Base-by-base conservation (phyloP, 2,329 filamentous ascomycete genomes). In the Leptodontidium sp. region DNA sequence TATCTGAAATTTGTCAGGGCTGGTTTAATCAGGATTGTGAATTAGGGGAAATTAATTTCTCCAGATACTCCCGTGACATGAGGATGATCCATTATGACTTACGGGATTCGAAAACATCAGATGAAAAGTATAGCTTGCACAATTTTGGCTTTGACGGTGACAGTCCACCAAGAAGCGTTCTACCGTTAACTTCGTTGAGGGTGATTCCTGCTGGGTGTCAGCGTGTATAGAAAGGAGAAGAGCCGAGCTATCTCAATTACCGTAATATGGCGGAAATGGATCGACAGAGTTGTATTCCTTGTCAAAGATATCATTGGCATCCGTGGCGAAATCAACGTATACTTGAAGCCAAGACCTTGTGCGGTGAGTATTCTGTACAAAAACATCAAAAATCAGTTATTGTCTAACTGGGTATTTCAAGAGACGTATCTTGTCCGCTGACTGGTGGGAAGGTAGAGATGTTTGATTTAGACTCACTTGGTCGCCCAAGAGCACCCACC, bases 151-250 rank as follows among this genome's bases (percentile, higher is more conserved):
- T 57, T 14, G 52, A 57, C 12, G 38, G 52, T 17, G 52, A 57
- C 14, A 57, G 52, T 57, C 52, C 52, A 35, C 52, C 52, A 57
- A 57, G 52, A 17, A 57, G 52, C 17, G 52, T 57, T n/a, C 26
- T 32, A 11, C 52, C 52, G n/a, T 57, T 26, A 12, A 57, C 52
- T 21, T 57, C 52, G 35, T 57, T 57, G 4, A 57, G 11, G 17
- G 52, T 57, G 4, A 57, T 57, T 17, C 26, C 52, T 57, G 12
- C 9, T 21, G 4, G 7, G 17, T 32, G 17, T 57, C 9, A 57
- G 52, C 14, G 17, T 26, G 21, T n/a, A 26, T 24, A 12, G 9
- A 12, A 52, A 26, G 8, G 12, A 26, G 24, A 11, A 4, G n/a
- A 52, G n/a, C 9, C 3, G n/a, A 4, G 9, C 7, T 21, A 52